Evolutionary conservation across 805 yeast genomes (phyloP), one percentile per base, ranked within the genome.

Genomic region (Starmerella sirachaensis): DNA sequence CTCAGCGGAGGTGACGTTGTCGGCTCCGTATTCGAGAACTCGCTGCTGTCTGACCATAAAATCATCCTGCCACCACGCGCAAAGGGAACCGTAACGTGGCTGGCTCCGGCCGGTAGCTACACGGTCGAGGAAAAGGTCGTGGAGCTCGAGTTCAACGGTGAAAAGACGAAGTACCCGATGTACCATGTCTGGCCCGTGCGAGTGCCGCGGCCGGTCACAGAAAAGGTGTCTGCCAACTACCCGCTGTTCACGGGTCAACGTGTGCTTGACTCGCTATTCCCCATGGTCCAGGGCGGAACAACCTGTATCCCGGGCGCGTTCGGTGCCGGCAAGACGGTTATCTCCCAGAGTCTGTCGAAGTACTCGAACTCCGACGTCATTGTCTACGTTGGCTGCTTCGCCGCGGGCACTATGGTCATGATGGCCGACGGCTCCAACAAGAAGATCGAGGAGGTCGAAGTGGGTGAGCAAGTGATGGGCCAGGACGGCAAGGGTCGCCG

Each of bases 231-330:
- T 44, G 97, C 98, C 29, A 91, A 88, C 64, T 74, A 80, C 62
- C 99, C 99, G 36, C 71, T 91, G 53, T 72, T 91, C 55, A 91
- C 99, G 14, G 99, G 99, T 56, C 99, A 91, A 70, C 82, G 99
- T 72, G 99, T 91, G 35, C 70, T 91, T 62, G 99, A 91, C 64
- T 78, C 98, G 21, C 72, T 91, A 49, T 91, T 91, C 73, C 99
- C 99, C 33, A 81, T 93, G 75, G 99, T 91, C 53, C 98, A 91
- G 70, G 99, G 99, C 68, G 99, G 99, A 69, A 91, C 99, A 27
- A 91, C 99, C 24, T 93, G 98, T 79, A 91, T 91, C 61, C 99
- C 99, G 32, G 99, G 99, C 66, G 99, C 99, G 47, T 91, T 91
- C 55, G 99, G 99, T 48, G 91, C 97, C 66, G 99, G 99, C 64